These are phyloP conservation scores for Fusarium humuli DNA, from an alignment of 2,329 filamentous ascomycete genomes.

Conservation along the genomic window DNA sequence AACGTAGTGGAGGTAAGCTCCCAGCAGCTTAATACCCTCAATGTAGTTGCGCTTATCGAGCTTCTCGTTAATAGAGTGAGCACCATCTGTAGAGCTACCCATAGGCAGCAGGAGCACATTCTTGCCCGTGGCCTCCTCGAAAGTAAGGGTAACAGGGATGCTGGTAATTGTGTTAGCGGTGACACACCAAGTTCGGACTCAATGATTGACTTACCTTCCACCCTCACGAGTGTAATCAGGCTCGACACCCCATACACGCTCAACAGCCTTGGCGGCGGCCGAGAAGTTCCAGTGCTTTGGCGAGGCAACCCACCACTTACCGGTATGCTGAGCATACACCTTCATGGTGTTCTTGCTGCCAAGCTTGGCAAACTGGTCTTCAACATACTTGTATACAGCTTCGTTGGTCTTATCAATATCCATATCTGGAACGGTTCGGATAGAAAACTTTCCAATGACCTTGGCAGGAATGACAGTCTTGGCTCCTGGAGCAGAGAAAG, in stretches of 20 bases:
- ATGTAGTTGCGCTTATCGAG: constrained; percentile 98
- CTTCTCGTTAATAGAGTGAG: constrained; percentile 99
- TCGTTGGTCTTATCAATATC: constrained; percentile 89
- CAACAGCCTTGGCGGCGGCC: constrained; percentile 93
- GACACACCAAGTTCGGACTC: neutral
- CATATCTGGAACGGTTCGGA: constrained; percentile 98
- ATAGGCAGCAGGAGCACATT: constrained; percentile 95
- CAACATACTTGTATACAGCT: constrained; percentile 84
- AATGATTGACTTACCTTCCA: constrained; percentile 73
- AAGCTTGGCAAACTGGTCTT: constrained; percentile 86
- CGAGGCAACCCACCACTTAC: constrained; percentile 98
- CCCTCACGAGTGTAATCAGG: constrained; percentile 97
- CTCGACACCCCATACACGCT: constrained; percentile 92
- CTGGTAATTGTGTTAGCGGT: constrained; percentile 57
- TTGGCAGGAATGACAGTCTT: constrained; percentile 99
- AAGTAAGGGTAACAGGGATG: constrained; percentile 96
- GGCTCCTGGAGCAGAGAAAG: constrained; percentile 90
- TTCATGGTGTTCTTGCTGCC: constrained; percentile 92
- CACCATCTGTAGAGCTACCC: constrained; percentile 96
- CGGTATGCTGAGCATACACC: constrained; percentile 84
- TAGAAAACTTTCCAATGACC: constrained; percentile 98
- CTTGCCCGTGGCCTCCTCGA: constrained; percentile 97
- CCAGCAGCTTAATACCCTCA: constrained; percentile 94
- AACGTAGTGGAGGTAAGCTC: constrained; percentile 95
- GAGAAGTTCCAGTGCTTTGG: constrained; percentile 99